These are phyloP conservation scores for Caryopteris hybrid DNA, from an alignment of 305 asterid species.

Conservation along the genomic window DNA sequence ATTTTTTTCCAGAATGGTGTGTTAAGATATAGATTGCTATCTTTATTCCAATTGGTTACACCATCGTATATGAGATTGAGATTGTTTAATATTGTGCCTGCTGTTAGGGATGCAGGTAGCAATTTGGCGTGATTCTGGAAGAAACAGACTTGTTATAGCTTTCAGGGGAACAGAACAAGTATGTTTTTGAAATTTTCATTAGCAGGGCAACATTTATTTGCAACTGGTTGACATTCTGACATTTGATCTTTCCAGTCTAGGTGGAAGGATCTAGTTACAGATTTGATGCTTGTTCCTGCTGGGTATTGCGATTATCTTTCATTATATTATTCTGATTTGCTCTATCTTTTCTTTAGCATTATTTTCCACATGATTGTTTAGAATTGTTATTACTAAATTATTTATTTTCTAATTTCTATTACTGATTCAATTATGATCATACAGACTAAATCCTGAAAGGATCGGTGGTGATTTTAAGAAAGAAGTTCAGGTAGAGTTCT, in stretches of 20 bases:
- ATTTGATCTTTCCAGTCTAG: conserved; percentile 51
- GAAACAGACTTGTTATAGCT: conserved; percentile 89
- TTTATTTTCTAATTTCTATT: background rate
- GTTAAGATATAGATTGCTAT: background rate
- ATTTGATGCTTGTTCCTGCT: conserved; percentile 88
- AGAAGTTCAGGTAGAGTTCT: conserved; percentile 74
- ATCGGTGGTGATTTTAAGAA: conserved; percentile 90
- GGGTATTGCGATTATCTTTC: conserved; percentile 52
- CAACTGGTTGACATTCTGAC: conserved; percentile 20
- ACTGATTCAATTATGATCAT: conserved; percentile 30
- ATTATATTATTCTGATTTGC: background rate
- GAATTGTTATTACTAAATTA: background rate
- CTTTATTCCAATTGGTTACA: conserved; percentile 6
- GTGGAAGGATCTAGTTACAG: conserved; percentile 95
- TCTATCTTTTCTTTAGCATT: background rate
- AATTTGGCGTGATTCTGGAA: conserved; percentile 76
- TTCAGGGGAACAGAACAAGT: conserved; percentile 99
- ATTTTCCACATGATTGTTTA: background rate
- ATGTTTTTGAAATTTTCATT: conserved; percentile 22
- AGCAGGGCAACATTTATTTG: background rate
- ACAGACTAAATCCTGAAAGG: conserved; percentile 95
- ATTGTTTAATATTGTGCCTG: conserved; percentile 17
- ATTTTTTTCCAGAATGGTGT: too few species aligned
- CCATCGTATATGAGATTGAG: conserved; percentile 6
- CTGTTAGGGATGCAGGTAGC: conserved; percentile 62